Percentiles rank a stretch among this genome's conserved stretches.
Conservation (phyloP, 495 filamentous ascomycete genomes). For the Peziza echinospora region DNA sequence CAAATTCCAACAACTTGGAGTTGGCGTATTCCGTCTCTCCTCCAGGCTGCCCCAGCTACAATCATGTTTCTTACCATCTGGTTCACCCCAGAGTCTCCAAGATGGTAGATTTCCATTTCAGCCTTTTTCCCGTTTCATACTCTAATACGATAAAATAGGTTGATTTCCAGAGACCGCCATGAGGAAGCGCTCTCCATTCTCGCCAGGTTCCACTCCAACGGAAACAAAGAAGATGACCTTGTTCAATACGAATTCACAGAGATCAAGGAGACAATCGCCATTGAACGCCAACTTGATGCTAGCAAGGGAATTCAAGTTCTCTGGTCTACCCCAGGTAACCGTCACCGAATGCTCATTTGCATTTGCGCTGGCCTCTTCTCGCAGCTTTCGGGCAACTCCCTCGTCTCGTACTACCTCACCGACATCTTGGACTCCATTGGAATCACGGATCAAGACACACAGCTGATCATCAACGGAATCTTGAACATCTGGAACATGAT, state of each 20-base stretch:
- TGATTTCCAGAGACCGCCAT: constrained; percentile 41
- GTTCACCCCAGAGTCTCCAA: constrained; percentile 40
- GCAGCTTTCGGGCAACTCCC: constrained; percentile 28
- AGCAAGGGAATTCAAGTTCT: constrained; percentile 13
- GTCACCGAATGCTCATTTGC: constrained; percentile 13
- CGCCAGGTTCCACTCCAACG: constrained; percentile 36
- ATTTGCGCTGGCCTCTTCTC: constrained; percentile 19
- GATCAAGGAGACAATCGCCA: constrained; percentile 34
- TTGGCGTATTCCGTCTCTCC: constrained; percentile 32
- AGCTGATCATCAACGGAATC: constrained; percentile 26
- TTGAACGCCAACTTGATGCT: constrained; percentile 30
- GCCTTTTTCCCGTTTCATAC: no score
- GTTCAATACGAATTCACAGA: constrained; percentile 39
- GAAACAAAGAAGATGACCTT: constrained; percentile 31
- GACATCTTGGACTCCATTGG: constrained; percentile 17
- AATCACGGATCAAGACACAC: constrained; percentile 11
- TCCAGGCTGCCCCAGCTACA: constrained; percentile 29
- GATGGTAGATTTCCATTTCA: no score
- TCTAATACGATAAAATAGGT: no score
- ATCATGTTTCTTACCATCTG: constrained; percentile 32
- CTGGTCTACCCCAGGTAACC: constrained; percentile 16
- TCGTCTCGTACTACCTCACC: constrained; percentile 28
- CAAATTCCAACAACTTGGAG: constrained; percentile 27
- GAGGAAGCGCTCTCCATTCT: constrained; percentile 40
- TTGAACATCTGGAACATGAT: constrained; percentile 24